phyloP scores from a whole-genome alignment of 805 yeast species.

The Teunomyces lycoperdinae region DNA sequence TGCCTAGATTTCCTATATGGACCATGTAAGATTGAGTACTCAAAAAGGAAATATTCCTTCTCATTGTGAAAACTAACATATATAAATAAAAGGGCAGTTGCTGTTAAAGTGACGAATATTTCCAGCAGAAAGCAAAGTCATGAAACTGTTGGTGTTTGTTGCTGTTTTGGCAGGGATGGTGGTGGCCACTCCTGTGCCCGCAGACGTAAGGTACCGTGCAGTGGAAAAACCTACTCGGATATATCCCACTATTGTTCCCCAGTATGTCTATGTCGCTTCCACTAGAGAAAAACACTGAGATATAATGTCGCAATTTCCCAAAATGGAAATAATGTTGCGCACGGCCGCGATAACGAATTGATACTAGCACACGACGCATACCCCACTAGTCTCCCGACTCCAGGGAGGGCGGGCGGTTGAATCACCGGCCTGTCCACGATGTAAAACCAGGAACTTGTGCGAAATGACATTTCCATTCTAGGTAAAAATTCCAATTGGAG shows the following conservation, averaged over 20 bases:
- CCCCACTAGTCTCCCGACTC: no score
- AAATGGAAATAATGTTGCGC: neutral
- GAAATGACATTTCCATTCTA: no score
- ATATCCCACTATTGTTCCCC: neutral
- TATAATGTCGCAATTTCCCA: neutral
- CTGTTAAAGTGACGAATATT: no score
- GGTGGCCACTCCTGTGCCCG: neutral
- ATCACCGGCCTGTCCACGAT: no score
- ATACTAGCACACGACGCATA: no score
- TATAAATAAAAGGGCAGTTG: neutral
- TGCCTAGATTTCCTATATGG: neutral
- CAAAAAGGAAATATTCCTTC: neutral
- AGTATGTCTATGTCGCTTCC: neutral
- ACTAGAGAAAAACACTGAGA: no score
- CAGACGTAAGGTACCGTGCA: neutral
- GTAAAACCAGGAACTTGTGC: no score
- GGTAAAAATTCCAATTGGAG: no score
- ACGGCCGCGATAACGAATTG: neutral
- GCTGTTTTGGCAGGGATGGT: neutral
- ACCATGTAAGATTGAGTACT: neutral
- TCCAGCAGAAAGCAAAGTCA: neutral
- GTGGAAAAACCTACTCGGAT: neutral
- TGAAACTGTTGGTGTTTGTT: neutral
- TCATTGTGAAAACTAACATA: neutral
- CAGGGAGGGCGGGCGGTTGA: no score